Conservation (phyloP, 148 eudicot species). For the Agrostemma githago region DNA sequence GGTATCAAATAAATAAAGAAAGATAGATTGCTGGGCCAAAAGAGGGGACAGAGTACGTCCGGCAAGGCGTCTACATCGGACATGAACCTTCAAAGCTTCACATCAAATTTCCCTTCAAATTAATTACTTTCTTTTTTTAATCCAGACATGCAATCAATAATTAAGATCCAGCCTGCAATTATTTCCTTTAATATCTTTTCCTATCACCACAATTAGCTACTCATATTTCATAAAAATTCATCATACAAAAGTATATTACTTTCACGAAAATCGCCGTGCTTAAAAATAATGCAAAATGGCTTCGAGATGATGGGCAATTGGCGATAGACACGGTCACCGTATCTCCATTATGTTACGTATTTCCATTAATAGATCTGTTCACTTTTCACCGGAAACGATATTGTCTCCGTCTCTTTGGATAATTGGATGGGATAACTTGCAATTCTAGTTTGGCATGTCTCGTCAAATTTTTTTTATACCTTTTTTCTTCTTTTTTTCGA, state of each 20-base stretch:
- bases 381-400: neutral
- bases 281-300: neutral
- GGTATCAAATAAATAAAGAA: neutral
- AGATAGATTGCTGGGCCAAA: neutral
- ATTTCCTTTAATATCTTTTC: neutral
- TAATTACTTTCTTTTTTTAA: neutral
- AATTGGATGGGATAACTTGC: no score
- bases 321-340: neutral
- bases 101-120: neutral
- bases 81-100: neutral
- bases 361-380: neutral
- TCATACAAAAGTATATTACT: constrained; percentile 2
- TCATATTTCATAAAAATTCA: neutral
- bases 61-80: neutral
- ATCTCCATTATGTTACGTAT: neutral
- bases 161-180: neutral
- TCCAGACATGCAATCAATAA: neutral
- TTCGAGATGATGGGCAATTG: neutral
- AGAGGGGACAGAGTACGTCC: neutral
- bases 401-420: neutral
- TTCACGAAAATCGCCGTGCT: neutral
- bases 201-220: neutral
- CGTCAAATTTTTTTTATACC: neutral
- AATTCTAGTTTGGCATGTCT: neutral
- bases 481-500: neutral